A percentile compares a stretch with the other conserved stretches of the same genome.
These are phyloP conservation scores for Colletotrichum sojae DNA, from an alignment of 2,329 filamentous ascomycete genomes.

Conservation along the genomic window DNA sequence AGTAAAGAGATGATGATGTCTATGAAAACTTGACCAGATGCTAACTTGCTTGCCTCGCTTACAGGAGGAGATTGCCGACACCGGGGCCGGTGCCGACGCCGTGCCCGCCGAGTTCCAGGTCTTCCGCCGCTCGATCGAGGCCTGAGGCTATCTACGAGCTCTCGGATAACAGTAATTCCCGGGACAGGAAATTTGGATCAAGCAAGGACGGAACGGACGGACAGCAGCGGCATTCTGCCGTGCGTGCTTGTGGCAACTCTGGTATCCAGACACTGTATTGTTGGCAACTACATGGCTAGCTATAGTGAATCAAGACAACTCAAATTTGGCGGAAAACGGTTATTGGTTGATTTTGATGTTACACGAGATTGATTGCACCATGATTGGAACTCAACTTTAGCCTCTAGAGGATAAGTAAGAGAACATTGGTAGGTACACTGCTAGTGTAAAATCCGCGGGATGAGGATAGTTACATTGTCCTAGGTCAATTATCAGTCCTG, in stretches of 20 bases:
- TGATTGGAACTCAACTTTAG: not conserved
- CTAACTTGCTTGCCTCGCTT: slow-evolving; percentile 10
- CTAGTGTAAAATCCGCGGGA: too few relatives aligned
- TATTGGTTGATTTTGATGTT: not conserved
- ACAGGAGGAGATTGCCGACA: slow-evolving; percentile 23
- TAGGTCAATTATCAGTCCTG: too few relatives aligned
- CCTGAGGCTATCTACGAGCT: not conserved
- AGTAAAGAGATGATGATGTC: not conserved
- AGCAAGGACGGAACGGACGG: not conserved
- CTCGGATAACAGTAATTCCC: not conserved
- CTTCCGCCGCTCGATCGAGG: slow-evolving; percentile 8
- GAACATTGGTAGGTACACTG: not conserved
- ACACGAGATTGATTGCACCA: not conserved
- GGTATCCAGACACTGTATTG: not conserved
- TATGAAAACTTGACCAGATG: not conserved
- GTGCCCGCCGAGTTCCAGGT: slow-evolving; percentile 29
- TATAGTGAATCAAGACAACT: not conserved
- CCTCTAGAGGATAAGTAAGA: not conserved
- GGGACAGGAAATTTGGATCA: not conserved
- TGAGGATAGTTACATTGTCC: too few relatives aligned
- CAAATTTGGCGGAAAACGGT: not conserved
- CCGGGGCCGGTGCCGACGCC: slow-evolving; percentile 22
- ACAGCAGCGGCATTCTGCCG: slow-evolving; percentile 2
- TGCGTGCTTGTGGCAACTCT: not conserved
- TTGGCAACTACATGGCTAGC: slow-evolving; percentile 1